A percentile compares a stretch with the other conserved stretches of the same genome.
Conservation (phyloP, 768 basidiomycete species). For the Mycena metata region DNA sequence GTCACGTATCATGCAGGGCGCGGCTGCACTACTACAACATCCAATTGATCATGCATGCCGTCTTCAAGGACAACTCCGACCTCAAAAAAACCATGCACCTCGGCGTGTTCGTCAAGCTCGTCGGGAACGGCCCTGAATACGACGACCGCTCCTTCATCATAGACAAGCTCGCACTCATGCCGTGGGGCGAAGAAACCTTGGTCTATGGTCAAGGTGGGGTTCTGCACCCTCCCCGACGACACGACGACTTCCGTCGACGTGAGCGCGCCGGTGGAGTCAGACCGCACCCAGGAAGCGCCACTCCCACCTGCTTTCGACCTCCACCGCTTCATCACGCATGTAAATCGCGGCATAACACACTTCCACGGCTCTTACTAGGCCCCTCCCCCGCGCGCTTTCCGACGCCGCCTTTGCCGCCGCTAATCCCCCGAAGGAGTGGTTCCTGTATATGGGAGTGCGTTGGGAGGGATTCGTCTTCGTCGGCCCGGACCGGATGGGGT, state of each 20-base stretch:
- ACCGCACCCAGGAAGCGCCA: neutral
- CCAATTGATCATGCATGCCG: neutral
- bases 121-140: neutral
- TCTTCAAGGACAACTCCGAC: neutral
- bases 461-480: too few species aligned
- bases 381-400: neutral
- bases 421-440: neutral
- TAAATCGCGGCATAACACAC: conserved; percentile 11
- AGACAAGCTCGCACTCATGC: conserved; percentile 2
- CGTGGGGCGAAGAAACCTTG: neutral
- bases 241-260: too few species aligned
- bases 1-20: neutral
- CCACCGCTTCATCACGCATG: neutral
- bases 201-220: neutral
- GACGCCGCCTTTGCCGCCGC: neutral
- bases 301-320: neutral
- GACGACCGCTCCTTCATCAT: neutral
- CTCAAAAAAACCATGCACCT: neutral
- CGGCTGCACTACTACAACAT: neutral
- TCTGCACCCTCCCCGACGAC: neutral
- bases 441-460: neutral
- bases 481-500: too few species aligned
- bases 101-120: conserved; percentile 9
- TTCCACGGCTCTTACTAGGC: conserved; percentile 1
- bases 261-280: too few species aligned